Conservation (phyloP, 306 rosid genomes). For the cucumber (Cucumis sativus) region Cucumber_9930_V3 NC_026656.2:1720501-1721000, state of each 20-base stretch:
- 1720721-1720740: conserved; percentile 61
- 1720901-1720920: conserved; percentile 60
- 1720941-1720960: conserved; percentile 51
- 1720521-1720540: conserved; percentile 60
- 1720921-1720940: conserved; percentile 49
- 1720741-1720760: conserved; percentile 41
- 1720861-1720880: conserved; percentile 61
- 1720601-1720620: conserved; percentile 56
- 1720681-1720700: conserved; percentile 76
- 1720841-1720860: conserved; percentile 61
- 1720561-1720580: conserved; percentile 60
- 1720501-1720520: conserved; percentile 61
- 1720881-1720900: conserved; percentile 54
- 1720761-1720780: conserved; percentile 67
- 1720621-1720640: conserved; percentile 52
- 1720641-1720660: conserved; percentile 69
- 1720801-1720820: conserved; percentile 70
- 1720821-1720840: conserved; percentile 61
- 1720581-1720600: conserved; percentile 55
- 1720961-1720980: conserved; percentile 57
- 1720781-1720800: conserved; percentile 65
- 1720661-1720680: conserved; percentile 81
- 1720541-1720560: conserved; percentile 58
- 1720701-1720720: conserved; percentile 58
- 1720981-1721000: conserved; percentile 69